These are phyloP conservation scores for Kokia cookei DNA, from an alignment of 441 rosid genomes.

Conservation along the genomic window DNA sequence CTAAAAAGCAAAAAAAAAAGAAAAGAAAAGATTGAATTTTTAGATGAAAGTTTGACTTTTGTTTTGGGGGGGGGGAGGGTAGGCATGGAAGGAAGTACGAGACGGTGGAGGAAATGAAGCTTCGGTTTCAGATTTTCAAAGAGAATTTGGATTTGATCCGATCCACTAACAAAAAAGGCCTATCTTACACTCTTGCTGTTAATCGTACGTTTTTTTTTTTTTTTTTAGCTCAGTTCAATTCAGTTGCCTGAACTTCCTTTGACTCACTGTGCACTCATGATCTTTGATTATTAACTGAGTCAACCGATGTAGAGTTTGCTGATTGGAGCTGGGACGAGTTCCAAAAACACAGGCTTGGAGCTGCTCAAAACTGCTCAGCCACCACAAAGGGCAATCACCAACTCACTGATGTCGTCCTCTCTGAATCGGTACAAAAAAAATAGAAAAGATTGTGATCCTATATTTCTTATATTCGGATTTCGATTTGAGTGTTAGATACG, in stretches of 20 bases:
- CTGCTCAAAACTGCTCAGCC: constrained; percentile 94
- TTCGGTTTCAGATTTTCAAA: constrained; percentile 61
- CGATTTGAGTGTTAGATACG: neutral
- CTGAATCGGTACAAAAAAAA: constrained; percentile 25
- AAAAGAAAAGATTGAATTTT: neutral
- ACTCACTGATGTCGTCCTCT: constrained; percentile 52
- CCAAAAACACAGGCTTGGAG: constrained; percentile 70
- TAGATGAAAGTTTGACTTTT: neutral
- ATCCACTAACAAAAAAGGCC: constrained; percentile 55
- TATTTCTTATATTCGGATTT: neutral
- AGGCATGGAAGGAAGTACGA: constrained; percentile 67
- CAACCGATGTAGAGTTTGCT: constrained; percentile 53
- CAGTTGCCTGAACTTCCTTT: no score
- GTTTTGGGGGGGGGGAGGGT: no score
- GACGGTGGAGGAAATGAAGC: constrained; percentile 62
- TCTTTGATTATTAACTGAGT: neutral
- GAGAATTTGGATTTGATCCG: constrained; percentile 69
- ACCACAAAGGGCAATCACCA: constrained; percentile 72
- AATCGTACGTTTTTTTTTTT: constrained; percentile 39
- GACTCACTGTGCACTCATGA: no score
- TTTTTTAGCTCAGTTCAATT: no score
- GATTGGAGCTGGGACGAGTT: constrained; percentile 94
- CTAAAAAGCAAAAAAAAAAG: neutral
- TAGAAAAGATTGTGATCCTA: no score
- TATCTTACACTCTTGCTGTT: constrained; percentile 61